Evolutionary conservation across 257 asterid genomes (phyloP).

Genomic region (Scutellaria minor): DNA sequence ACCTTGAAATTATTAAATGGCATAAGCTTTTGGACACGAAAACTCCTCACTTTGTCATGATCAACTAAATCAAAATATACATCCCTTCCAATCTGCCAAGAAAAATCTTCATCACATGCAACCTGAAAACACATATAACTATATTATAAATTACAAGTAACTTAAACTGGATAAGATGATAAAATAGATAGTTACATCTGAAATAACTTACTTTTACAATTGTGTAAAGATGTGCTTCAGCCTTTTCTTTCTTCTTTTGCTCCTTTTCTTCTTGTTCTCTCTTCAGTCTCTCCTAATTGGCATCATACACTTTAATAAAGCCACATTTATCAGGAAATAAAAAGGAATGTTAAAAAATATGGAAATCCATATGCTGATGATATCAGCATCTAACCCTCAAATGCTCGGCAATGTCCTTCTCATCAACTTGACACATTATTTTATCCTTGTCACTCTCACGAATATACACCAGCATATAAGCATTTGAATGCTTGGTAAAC

Average conservation of each 20-base stretch:
- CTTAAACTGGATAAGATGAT: constrained; percentile 20
- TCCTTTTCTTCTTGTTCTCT: constrained; percentile 59
- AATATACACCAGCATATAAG: constrained; percentile 62
- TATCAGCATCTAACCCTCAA: constrained; percentile 52
- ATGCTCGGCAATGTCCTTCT: constrained; percentile 86
- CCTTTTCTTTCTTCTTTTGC: constrained; percentile 54
- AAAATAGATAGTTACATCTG: neutral
- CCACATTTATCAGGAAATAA: constrained; percentile 25
- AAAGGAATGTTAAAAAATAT: constrained; percentile 17
- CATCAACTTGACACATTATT: constrained; percentile 61
- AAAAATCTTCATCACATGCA: constrained; percentile 57
- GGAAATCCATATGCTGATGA: constrained; percentile 33
- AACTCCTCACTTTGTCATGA: constrained; percentile 55
- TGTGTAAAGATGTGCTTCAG: constrained; percentile 57
- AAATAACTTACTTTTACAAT: constrained; percentile 46
- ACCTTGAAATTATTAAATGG: constrained; percentile 56
- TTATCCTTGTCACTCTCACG: constrained; percentile 61
- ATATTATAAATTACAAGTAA: constrained; percentile 16
- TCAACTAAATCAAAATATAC: constrained; percentile 60
- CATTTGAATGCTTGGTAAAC: constrained; percentile 55
- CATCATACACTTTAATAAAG: constrained; percentile 32
- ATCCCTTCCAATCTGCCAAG: constrained; percentile 52
- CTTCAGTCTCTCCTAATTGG: constrained; percentile 55
- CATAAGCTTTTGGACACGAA: constrained; percentile 53
- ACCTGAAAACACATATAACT: constrained; percentile 46